Evolutionary conservation across 345 rosid species (phyloP).

Genomic region (Aegle marmelos): DNA sequence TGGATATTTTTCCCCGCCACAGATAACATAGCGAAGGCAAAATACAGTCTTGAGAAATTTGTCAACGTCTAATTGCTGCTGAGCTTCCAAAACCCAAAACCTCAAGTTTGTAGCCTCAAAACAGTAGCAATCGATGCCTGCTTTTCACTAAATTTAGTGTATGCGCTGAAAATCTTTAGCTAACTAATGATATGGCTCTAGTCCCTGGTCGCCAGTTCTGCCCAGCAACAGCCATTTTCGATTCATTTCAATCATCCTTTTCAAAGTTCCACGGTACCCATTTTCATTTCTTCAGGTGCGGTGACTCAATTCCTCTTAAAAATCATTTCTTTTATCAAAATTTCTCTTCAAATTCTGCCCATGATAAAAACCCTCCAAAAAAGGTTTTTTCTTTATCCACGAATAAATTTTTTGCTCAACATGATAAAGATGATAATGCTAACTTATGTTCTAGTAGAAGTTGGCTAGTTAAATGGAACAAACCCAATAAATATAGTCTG

Average conservation of each 20-base stretch:
- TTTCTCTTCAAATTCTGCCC: slow-evolving; percentile 15
- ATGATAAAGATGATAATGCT: slow-evolving; percentile 9
- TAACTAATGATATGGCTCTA: slow-evolving; percentile 42
- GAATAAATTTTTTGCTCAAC: slow-evolving; percentile 17
- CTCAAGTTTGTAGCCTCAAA: not conserved
- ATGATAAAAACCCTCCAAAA: slow-evolving; percentile 28
- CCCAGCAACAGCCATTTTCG: slow-evolving; percentile 40
- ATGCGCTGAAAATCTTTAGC: not conserved
- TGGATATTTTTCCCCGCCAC: not conserved
- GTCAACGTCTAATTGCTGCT: not conserved
- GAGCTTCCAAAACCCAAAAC: slow-evolving; percentile 3
- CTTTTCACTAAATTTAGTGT: not conserved
- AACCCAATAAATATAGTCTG: slow-evolving; percentile 33
- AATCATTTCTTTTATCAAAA: slow-evolving; percentile 7
- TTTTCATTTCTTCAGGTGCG: slow-evolving; percentile 45
- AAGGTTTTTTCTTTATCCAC: slow-evolving; percentile 22
- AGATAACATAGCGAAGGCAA: not conserved
- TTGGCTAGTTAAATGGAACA: slow-evolving; percentile 65
- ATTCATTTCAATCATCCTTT: slow-evolving; percentile 43
- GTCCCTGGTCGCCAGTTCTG: slow-evolving; percentile 52
- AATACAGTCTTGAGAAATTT: not conserved
- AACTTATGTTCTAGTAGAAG: slow-evolving; percentile 14
- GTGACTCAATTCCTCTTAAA: slow-evolving; percentile 35
- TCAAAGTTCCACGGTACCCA: slow-evolving; percentile 38
- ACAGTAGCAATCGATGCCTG: not conserved